Evolutionary conservation across 169 alveolate species (phyloP), one percentile per base, ranked within the genome.

Genomic region (Plasmodium billcollinsi): DNA sequence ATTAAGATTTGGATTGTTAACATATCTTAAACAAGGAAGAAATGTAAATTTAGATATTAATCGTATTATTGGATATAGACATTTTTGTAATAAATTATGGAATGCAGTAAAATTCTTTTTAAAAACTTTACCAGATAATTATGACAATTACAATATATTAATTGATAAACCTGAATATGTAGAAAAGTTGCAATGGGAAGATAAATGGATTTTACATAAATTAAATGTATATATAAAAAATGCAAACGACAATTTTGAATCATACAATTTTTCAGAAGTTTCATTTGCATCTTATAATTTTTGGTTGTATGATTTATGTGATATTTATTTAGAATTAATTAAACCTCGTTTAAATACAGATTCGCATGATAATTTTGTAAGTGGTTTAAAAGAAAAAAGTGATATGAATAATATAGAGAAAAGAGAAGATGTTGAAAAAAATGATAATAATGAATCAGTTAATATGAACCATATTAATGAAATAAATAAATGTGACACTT

Each of bases 41-140:
- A 97, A 96, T 88, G 98, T 99, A 61, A 98, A 98, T 88, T 92
- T 99, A 49, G 99, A 99, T 94, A 96, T 98, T 39, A 97, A 98
- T 92, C 94, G 99, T 88, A 98, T 99, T 74, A 98, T 98, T 58
- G 99, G 99, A 18, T 99, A 98, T 78, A 94, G 99, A 90, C 97
- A 97, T 73, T 99, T 98, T 94, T 98, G 99, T 90, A 98, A 99
- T 93, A 99, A 99, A 93, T 91, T 98, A 29, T 99, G 99, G 99
- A 98, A 98, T 94, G 98, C 98, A 24, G 94, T 97, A 24, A 98
- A 98, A 76, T 98, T 98, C 88, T 98, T 99, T 88, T 94, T 73
- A 85, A 92, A 33, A 88, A 95, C 88, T 67, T 95, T 93, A 74
- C 93, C 88, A 65, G 74, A 26, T 20, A 54, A 58, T 94, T 95